phyloP scores from a whole-genome alignment of 352 stramenopile species.

The Pythium aquatile region DNA sequence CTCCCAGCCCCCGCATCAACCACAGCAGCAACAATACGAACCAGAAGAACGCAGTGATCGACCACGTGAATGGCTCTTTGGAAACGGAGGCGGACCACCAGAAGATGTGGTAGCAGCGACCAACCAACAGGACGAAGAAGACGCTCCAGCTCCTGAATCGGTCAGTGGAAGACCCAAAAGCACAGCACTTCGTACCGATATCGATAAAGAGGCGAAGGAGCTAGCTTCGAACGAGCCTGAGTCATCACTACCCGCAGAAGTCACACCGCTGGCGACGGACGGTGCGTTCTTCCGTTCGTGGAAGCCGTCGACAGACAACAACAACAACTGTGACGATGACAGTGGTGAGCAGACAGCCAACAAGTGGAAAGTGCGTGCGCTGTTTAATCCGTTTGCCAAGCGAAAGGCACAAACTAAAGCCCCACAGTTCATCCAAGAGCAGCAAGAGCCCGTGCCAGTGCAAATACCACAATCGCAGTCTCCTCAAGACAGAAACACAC shows the following conservation, averaged over 20 bases:
- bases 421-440: neutral
- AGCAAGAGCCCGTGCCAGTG: slow-evolving; percentile 1
- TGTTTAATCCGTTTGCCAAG: slow-evolving; percentile 73
- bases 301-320: slow-evolving; percentile 39
- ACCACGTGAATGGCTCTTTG: slow-evolving; percentile 9
- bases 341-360: slow-evolving; percentile 29
- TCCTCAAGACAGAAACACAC: neutral
- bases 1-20: neutral
- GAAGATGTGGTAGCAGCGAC: neutral
- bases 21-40: slow-evolving; percentile 1
- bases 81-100: neutral
- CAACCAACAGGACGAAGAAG: neutral
- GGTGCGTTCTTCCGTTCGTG: slow-evolving; percentile 57
- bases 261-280: slow-evolving; percentile 18
- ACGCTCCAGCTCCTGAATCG: neutral
- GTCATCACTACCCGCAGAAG: slow-evolving; percentile 1
- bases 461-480: neutral
- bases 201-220: neutral
- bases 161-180: neutral
- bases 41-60: neutral
- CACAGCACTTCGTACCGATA: neutral
- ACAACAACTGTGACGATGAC: slow-evolving; percentile 18
- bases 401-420: slow-evolving; percentile 21
- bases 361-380: slow-evolving; percentile 72
- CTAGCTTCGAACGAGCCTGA: slow-evolving; percentile 21